Conservation (phyloP, 1,284 basidiomycete species). For the Moesziomyces antarcticus region DNA sequence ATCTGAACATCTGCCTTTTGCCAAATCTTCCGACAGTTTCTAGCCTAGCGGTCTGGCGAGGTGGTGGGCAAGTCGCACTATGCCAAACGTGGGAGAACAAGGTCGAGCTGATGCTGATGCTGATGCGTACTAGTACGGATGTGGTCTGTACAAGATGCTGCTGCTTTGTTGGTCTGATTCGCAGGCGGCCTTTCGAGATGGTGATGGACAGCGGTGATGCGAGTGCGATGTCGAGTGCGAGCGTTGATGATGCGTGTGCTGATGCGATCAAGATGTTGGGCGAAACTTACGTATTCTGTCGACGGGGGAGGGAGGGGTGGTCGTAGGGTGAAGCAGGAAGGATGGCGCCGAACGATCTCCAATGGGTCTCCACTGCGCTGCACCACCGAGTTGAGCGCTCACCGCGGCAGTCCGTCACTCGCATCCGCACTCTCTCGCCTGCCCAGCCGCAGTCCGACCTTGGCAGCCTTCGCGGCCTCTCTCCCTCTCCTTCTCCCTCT, state of each 20-base stretch:
- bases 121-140: neutral
- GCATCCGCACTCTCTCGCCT: neutral
- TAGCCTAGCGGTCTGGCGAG: neutral
- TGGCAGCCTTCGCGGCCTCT: neutral
- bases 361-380: slow-evolving; percentile 24
- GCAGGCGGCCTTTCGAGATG: neutral
- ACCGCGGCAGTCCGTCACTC: neutral
- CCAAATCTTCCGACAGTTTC: neutral
- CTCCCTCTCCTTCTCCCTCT: neutral
- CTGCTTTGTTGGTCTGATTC: neutral
- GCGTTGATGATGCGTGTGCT: slow-evolving; percentile 10
- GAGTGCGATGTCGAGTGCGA: slow-evolving; percentile 2
- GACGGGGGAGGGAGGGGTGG: slow-evolving; percentile 33
- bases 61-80: too few relatives aligned
- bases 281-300: slow-evolving; percentile 47
- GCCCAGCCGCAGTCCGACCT: neutral
- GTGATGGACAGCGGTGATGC: neutral
- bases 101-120: neutral
- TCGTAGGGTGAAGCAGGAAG: slow-evolving; percentile 42
- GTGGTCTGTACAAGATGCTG: neutral
- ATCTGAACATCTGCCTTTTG: neutral
- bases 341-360: slow-evolving; percentile 41
- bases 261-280: slow-evolving; percentile 24
- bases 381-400: neutral
- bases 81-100: neutral